These are phyloP conservation scores for Fusarium euwallaceae DNA, from an alignment of 2,329 filamentous ascomycete species.

Conservation along the genomic window DNA sequence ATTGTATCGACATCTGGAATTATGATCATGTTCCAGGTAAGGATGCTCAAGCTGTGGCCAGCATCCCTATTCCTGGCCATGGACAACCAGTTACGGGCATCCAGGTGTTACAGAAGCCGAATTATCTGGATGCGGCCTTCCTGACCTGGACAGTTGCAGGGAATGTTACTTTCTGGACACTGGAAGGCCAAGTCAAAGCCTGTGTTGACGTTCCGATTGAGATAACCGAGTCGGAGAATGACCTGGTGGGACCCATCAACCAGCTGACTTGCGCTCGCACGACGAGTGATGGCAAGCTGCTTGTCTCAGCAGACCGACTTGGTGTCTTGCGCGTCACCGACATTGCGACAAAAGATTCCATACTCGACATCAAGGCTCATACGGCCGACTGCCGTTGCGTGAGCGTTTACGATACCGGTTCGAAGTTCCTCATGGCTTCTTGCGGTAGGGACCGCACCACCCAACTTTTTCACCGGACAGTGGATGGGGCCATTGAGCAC, in stretches of 20 bases:
- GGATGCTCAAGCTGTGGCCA: conserved; percentile 54
- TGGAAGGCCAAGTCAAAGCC: conserved; percentile 76
- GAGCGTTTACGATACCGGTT: conserved; percentile 74
- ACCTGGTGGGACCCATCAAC: conserved; percentile 66
- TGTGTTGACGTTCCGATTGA: conserved; percentile 79
- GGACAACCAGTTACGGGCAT: conserved; percentile 81
- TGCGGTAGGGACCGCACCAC: conserved; percentile 92
- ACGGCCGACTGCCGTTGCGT: conserved; percentile 87
- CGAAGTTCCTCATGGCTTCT: conserved; percentile 78
- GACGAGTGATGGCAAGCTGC: conserved; percentile 71
- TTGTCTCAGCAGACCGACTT: conserved; percentile 87
- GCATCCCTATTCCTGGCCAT: conserved; percentile 71
- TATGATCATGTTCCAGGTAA: conserved; percentile 59
- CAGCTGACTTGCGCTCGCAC: conserved; percentile 72
- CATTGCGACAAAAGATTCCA: conserved; percentile 68
- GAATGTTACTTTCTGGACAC: conserved; percentile 84
- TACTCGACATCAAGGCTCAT: conserved; percentile 86
- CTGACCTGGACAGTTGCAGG: conserved; percentile 91
- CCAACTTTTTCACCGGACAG: conserved; percentile 81
- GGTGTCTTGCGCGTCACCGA: conserved; percentile 84
- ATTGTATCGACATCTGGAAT: conserved; percentile 78
- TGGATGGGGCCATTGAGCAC: conserved; percentile 74
- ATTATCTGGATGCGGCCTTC: conserved; percentile 77
- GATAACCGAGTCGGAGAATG: conserved; percentile 63
- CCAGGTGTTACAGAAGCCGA: conserved; percentile 71